phyloP scores from a whole-genome alignment of 306 rosid species.

The Canavalia ensiformis region DNA sequence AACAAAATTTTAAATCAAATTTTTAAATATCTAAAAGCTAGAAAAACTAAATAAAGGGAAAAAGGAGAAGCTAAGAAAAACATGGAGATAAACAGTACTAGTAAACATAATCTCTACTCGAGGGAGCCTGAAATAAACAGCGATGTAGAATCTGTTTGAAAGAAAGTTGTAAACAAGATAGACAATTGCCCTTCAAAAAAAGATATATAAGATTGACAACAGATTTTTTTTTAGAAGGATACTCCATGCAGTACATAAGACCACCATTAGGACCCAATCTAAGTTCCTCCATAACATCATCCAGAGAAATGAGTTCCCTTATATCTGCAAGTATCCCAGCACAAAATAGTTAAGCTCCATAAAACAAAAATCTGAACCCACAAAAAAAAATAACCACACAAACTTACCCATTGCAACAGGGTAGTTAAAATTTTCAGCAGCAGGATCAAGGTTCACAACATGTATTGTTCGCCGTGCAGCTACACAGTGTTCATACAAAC shows the following conservation, averaged over 20 bases:
- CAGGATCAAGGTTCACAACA: conserved; percentile 90
- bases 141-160: not conserved
- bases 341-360: conserved; percentile 2
- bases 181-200: not conserved
- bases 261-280: conserved; percentile 97
- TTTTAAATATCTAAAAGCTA: not conserved
- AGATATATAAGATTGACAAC: no score
- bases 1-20: conserved; percentile 19
- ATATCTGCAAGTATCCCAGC: conserved; percentile 65
- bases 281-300: conserved; percentile 98
- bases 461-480: conserved; percentile 63
- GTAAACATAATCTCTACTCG: conserved; percentile 3
- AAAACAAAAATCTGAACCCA: not conserved
- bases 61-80: not conserved
- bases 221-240: conserved; percentile 60
- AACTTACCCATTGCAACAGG: conserved; percentile 87
- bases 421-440: conserved; percentile 95
- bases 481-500: conserved; percentile 72
- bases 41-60: not conserved
- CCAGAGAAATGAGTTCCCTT: conserved; percentile 89
- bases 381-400: conserved; percentile 8
- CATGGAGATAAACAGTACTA: conserved; percentile 4
- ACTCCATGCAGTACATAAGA: conserved; percentile 98
- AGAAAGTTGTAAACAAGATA: conserved; percentile 2
- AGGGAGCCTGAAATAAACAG: not conserved